A percentile compares a stretch with the other conserved stretches of the same genome.
Evolutionary conservation across 1,284 basidiomycete species (phyloP).

Genomic region (Pseudozyma tsukubaensis): DNA sequence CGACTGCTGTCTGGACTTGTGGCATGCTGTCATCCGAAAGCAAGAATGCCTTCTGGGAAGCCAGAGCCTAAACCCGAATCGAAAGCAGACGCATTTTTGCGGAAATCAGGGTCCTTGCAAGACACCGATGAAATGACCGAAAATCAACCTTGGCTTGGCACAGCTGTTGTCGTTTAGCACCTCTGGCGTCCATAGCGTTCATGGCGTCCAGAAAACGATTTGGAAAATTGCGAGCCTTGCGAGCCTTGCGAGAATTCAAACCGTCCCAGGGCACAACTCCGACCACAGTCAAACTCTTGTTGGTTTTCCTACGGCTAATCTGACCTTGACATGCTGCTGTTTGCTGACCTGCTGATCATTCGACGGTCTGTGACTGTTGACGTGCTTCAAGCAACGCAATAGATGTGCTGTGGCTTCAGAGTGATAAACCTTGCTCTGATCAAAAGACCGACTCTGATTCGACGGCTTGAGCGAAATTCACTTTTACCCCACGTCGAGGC

Average conservation of each 20-base stretch:
- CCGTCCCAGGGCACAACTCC: not conserved
- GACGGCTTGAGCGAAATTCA: constrained; percentile 1
- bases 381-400: not conserved
- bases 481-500: constrained; percentile 6
- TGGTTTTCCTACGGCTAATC: too few relatives aligned
- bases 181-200: constrained; percentile 25
- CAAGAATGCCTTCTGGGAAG: too few relatives aligned
- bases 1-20: too few relatives aligned
- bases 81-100: too few relatives aligned
- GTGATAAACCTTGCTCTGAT: constrained; percentile 1
- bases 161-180: constrained; percentile 4
- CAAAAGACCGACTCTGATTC: constrained; percentile 12
- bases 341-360: not conserved
- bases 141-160: too few relatives aligned
- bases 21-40: too few relatives aligned
- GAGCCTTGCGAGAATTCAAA: not conserved
- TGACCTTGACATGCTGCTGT: not conserved
- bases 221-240: not conserved
- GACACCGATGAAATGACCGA: too few relatives aligned
- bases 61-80: too few relatives aligned
- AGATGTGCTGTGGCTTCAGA: too few relatives aligned
- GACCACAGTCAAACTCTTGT: not conserved
- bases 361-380: constrained; percentile 2
- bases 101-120: too few relatives aligned
- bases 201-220: not conserved